Evolutionary conservation across 148 eudicot genomes (phyloP).

Genomic region (Nepenthes mirabilis): DNA sequence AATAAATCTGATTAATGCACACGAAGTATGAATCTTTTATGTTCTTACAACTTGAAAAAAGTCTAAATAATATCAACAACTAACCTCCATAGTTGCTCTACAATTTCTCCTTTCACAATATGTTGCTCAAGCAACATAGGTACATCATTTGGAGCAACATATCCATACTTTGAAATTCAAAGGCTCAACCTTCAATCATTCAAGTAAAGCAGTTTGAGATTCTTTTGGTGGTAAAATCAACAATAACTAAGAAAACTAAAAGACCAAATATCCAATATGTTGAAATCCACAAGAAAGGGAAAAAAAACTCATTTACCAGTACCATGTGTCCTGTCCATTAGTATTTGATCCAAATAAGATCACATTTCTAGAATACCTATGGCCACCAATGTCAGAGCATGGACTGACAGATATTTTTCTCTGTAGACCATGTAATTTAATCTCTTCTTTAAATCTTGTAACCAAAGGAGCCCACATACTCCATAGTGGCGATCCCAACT

Average conservation of each 20-base stretch:
- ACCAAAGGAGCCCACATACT: slow-evolving; percentile 84
- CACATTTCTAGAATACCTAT: slow-evolving; percentile 92
- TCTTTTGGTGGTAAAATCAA: background rate
- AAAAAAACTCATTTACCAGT: slow-evolving; percentile 42
- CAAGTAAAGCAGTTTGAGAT: background rate
- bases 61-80: slow-evolving; percentile 3
- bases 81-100: slow-evolving; percentile 92
- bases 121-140: slow-evolving; percentile 77
- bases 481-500: slow-evolving; percentile 90
- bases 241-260: background rate
- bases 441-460: slow-evolving; percentile 68
- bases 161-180: slow-evolving; percentile 66
- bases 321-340: slow-evolving; percentile 54
- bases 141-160: slow-evolving; percentile 87
- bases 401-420: slow-evolving; percentile 80
- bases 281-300: background rate
- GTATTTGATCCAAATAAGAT: slow-evolving; percentile 66
- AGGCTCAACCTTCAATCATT: background rate
- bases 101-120: slow-evolving; percentile 74
- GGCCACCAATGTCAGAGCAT: slow-evolving; percentile 97
- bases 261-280: background rate
- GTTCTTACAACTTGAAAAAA: background rate
- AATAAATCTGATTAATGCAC: too few relatives aligned
- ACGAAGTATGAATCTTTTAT: too few relatives aligned
- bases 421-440: slow-evolving; percentile 57